phyloP scores from a whole-genome alignment of 805 yeast species.

The Cyberlindnera maclurae region DNA sequence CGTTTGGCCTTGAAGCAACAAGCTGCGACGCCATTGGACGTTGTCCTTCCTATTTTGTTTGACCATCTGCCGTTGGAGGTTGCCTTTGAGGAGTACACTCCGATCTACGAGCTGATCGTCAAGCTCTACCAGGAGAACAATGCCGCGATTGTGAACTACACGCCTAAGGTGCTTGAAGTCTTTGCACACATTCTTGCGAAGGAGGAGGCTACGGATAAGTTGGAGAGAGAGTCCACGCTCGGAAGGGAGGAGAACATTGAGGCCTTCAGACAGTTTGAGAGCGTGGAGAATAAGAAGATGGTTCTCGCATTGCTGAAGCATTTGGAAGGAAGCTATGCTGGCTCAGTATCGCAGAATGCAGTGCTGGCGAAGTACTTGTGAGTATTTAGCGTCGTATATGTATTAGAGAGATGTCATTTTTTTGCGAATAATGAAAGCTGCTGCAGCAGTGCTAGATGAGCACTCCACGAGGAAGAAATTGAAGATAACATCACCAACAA shows the following conservation, averaged over 20 bases:
- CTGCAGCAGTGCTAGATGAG: background rate
- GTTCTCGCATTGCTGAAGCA: slow-evolving; percentile 67
- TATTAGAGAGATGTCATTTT: background rate
- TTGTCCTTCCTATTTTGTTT: slow-evolving; percentile 66
- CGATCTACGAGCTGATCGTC: slow-evolving; percentile 74
- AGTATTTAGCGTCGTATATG: background rate
- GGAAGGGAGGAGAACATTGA: slow-evolving; percentile 83
- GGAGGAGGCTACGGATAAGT: slow-evolving; percentile 65
- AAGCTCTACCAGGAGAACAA: slow-evolving; percentile 61
- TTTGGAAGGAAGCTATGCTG: slow-evolving; percentile 58
- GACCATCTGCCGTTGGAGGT: slow-evolving; percentile 78
- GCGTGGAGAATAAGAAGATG: slow-evolving; percentile 54
- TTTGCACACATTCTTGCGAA: slow-evolving; percentile 67
- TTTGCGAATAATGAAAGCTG: background rate
- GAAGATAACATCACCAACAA: too few relatives aligned
- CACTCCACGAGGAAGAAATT: too few relatives aligned
- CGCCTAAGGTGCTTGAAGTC: slow-evolving; percentile 57
- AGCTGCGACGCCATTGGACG: slow-evolving; percentile 67
- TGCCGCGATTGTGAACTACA: slow-evolving; percentile 43
- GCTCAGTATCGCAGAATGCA: slow-evolving; percentile 46
- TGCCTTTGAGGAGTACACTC: slow-evolving; percentile 89
- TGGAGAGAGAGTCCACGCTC: slow-evolving; percentile 66
- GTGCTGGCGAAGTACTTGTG: slow-evolving; percentile 24
- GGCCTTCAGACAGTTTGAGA: slow-evolving; percentile 70
- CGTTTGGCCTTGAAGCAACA: slow-evolving; percentile 76